A percentile compares a stretch with the other conserved stretches of the same genome.
These are phyloP conservation scores for Phlebopus sp. DNA, from an alignment of 1,284 basidiomycete species.

Conservation along the genomic window DNA sequence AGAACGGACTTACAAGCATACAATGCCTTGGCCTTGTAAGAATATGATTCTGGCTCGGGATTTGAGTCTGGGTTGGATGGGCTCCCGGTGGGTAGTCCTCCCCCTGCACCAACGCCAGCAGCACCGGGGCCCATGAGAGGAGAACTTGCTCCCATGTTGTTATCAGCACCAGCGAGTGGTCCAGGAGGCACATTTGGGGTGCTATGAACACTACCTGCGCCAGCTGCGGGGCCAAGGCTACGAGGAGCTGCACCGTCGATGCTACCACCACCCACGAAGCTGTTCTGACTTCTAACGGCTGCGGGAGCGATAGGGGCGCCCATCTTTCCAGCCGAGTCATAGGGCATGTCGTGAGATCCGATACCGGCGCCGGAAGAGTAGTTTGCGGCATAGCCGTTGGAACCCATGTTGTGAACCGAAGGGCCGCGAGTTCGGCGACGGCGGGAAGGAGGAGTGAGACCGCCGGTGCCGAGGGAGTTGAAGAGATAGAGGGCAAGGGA, in stretches of 20 bases:
- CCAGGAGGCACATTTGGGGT: slow-evolving; percentile 37
- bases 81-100: slow-evolving; percentile 23
- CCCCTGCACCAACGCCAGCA: slow-evolving; percentile 55
- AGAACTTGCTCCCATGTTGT: slow-evolving; percentile 48
- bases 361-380: slow-evolving; percentile 65
- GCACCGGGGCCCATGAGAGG: slow-evolving; percentile 59
- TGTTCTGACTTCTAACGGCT: slow-evolving; percentile 58
- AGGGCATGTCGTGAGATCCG: slow-evolving; percentile 54
- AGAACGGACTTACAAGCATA: slow-evolving; percentile 71
- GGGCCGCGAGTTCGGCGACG: slow-evolving; percentile 60
- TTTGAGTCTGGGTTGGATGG: slow-evolving; percentile 22
- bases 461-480: slow-evolving; percentile 84
- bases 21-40: slow-evolving; percentile 81
- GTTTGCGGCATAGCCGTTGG: slow-evolving; percentile 58
- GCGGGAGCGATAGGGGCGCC: slow-evolving; percentile 38
- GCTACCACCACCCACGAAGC: slow-evolving; percentile 54
- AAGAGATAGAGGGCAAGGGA: slow-evolving; percentile 80
- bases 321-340: slow-evolving; percentile 56
- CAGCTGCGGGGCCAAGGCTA: slow-evolving; percentile 33
- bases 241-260: slow-evolving; percentile 46
- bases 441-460: slow-evolving; percentile 75
- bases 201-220: slow-evolving; percentile 45
- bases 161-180: slow-evolving; percentile 46
- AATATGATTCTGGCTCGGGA: slow-evolving; percentile 41
- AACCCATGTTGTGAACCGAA: slow-evolving; percentile 63